Base-by-base conservation (phyloP, 306 rosid genomes). In the Begonia loranthoides region DNA sequence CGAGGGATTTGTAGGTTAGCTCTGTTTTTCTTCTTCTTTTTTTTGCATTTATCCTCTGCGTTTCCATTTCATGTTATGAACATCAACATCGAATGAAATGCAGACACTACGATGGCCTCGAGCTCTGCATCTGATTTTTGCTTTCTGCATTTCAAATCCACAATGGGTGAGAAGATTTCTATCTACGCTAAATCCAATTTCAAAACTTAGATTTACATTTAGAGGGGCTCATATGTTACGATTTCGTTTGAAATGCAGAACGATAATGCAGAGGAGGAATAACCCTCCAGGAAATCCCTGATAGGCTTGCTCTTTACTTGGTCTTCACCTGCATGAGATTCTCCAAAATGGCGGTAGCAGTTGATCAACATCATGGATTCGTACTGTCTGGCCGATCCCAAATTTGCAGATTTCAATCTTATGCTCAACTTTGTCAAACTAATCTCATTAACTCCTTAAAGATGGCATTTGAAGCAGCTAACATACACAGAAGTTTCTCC, bases 401-500 rank as follows among this genome's bases (percentile, higher is more conserved):
- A 52, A 70, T 73, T 73, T 85, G 94, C 80, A 77, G 72, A 63
- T 88, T 89, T 66, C 89, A 67, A 57, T 89, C 97, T 56, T 82
- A 61, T 52, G 74, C 81, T 62, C 81, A 82, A 43, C 47, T 43
- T 4, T 73, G 45, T 41, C 58, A 41, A 65, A 69, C 71, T 58
- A 60, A 60, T 63, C 51, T 73, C 56, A 55, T 77, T 54, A 65
- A 65, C 56, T 80, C 84, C 58, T 65, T 70, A 46, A 77, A 67
- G 58, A 73, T 70, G 58, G 75, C 83, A 54, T 58, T 70, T 44
- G 61, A 68, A 66, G 72, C 56, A 33, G 73, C 66, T 13, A 81
- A 73, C 54, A 71, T 89, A 63, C 97, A 76, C 73, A 73, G 88
- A 57, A 89, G 97, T 69, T 75, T 74, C 70, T 89, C 97, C 69